Evolutionary conservation across 164 flowering plant species (phyloP).

Genomic region (Magnolia officinalis): DNA sequence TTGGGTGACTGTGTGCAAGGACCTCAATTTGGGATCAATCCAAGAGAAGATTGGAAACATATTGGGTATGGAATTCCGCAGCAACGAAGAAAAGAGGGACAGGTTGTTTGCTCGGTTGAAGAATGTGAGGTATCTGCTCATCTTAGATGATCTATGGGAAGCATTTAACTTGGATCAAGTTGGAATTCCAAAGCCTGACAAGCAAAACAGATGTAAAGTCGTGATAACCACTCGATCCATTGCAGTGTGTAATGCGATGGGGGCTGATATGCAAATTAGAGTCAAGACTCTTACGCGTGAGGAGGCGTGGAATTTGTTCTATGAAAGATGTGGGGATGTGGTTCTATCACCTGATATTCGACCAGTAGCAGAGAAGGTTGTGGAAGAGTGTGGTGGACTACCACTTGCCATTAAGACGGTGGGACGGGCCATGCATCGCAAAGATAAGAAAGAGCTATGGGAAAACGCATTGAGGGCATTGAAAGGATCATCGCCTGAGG

Average conservation of each 20-base stretch:
- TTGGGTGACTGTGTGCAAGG: background rate
- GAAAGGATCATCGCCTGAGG: background rate
- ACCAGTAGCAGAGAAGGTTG: background rate
- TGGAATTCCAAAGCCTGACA: background rate
- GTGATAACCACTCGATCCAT: background rate
- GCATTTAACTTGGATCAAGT: background rate
- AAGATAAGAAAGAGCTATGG: background rate
- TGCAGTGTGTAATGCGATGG: background rate
- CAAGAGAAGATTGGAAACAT: background rate
- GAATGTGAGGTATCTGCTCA: background rate
- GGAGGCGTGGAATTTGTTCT: constrained; percentile 6
- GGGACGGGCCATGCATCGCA: constrained; percentile 2
- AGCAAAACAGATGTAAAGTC: background rate
- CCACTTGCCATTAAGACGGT: constrained; percentile 7
- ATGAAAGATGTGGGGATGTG: background rate
- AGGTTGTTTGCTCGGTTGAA: background rate
- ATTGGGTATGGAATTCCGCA: background rate
- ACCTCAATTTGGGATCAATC: background rate
- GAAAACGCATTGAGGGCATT: constrained; percentile 5
- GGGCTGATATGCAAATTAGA: background rate
- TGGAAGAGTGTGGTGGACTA: constrained; percentile 4
- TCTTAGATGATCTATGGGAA: background rate
- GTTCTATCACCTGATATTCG: background rate
- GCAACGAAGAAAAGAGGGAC: background rate
- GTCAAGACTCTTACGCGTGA: background rate